A percentile compares a stretch with the other conserved stretches of the same genome.
phyloP scores from a whole-genome alignment of 2,329 filamentous ascomycete species.

The Dactylellina sp. region DNA sequence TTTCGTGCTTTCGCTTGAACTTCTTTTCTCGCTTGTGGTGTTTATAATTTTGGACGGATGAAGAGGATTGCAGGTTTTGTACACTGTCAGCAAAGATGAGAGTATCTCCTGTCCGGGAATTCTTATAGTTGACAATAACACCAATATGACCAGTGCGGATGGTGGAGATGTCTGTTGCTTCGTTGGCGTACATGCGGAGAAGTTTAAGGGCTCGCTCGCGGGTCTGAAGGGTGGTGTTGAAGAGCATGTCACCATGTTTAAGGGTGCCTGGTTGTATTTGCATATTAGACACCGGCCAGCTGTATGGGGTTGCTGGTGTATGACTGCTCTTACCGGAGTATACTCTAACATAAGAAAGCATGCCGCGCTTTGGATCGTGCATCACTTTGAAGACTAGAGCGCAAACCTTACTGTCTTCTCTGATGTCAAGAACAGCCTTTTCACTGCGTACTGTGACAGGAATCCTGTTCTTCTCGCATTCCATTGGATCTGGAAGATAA shows the following conservation, averaged over 20 bases:
- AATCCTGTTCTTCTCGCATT: constrained; percentile 85
- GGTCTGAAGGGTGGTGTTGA: constrained; percentile 93
- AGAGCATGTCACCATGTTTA: constrained; percentile 88
- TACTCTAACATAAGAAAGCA: constrained; percentile 97
- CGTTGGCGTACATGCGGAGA: constrained; percentile 99
- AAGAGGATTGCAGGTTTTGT: constrained; percentile 5
- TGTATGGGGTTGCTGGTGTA: constrained; percentile 77
- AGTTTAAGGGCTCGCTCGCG: constrained; percentile 97
- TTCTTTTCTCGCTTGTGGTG: constrained; percentile 45
- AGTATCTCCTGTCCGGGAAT: constrained; percentile 93
- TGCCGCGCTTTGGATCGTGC: constrained; percentile 97
- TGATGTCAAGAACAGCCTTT: constrained; percentile 84
- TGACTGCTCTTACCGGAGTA: constrained; percentile 91
- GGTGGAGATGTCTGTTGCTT: constrained; percentile 84
- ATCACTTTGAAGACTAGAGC: constrained; percentile 95
- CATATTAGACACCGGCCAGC: constrained; percentile 90
- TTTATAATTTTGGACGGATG: constrained; percentile 45
- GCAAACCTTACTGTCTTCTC: constrained; percentile 80
- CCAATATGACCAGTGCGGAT: constrained; percentile 91
- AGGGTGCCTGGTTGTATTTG: constrained; percentile 79
- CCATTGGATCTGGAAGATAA: constrained; percentile 91
- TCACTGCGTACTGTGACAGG: constrained; percentile 71
- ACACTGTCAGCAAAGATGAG: constrained; percentile 70
- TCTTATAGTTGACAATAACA: constrained; percentile 88
- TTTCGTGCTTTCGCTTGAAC: constrained; percentile 60